Conservation (phyloP, 345 rosid genomes). For the Gossypium stocksii region DNA sequence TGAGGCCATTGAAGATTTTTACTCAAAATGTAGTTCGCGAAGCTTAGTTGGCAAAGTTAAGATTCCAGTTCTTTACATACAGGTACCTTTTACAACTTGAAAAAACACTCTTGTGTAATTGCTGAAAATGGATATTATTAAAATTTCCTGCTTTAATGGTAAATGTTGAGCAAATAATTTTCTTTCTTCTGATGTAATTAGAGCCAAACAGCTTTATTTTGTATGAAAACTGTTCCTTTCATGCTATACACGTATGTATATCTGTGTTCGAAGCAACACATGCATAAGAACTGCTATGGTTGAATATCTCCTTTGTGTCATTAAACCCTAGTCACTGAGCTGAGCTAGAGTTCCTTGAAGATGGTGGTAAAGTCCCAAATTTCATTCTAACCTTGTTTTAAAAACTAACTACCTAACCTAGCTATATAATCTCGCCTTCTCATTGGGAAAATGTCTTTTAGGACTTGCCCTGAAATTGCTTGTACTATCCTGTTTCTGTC, state of each 20-base stretch:
- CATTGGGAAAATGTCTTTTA: not conserved
- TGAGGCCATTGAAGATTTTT: constrained; percentile 71
- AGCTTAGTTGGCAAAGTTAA: constrained; percentile 63
- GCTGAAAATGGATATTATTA: not conserved
- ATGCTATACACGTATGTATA: not conserved
- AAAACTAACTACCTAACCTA: not conserved
- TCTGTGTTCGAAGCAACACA: not conserved
- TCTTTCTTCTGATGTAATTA: not conserved
- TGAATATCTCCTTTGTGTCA: not conserved
- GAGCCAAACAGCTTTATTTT: not conserved
- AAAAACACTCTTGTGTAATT: not conserved
- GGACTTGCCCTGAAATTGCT: not conserved
- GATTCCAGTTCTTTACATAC: constrained; percentile 90
- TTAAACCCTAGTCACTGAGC: not conserved
- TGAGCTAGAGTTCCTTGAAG: not conserved
- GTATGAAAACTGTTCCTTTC: not conserved
- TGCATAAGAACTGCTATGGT: not conserved
- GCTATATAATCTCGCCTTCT: not conserved
- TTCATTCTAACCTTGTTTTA: not conserved
- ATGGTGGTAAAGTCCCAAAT: not conserved
- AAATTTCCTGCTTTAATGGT: not conserved
- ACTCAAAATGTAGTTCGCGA: constrained; percentile 67
- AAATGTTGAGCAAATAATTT: not conserved
- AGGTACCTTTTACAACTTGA: constrained; percentile 40
- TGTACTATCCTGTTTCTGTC: not conserved